These are phyloP conservation scores for Litsea cubeba DNA, from an alignment of 164 flowering plant genomes.

Conservation along the genomic window DNA sequence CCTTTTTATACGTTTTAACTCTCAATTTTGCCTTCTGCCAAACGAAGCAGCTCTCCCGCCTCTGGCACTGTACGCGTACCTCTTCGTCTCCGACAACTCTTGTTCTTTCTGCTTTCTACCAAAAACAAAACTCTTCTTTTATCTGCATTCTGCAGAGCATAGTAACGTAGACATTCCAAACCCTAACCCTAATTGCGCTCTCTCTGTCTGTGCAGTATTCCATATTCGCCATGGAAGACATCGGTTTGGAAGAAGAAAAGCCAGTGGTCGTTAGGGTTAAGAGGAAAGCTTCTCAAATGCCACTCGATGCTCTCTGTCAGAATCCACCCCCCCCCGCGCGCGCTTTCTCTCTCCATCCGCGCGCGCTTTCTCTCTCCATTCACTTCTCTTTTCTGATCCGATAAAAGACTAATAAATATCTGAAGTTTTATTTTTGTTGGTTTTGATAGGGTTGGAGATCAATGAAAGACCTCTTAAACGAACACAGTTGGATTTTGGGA, in stretches of 20 bases:
- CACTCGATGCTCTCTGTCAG: slow-evolving; percentile 68
- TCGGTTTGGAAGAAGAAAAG: slow-evolving; percentile 16
- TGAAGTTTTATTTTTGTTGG: background rate
- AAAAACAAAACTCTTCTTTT: too few species aligned
- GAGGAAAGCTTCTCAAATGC: slow-evolving; percentile 53
- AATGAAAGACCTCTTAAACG: slow-evolving; percentile 79
- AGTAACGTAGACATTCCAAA: too few species aligned
- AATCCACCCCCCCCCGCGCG: background rate
- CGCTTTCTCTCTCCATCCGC: background rate
- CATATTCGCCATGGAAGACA: too few species aligned
- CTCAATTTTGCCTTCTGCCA: too few species aligned
- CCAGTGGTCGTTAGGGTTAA: slow-evolving; percentile 79
- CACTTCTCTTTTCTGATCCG: background rate
- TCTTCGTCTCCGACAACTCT: too few species aligned
- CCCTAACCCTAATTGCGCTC: too few species aligned
- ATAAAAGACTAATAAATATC: background rate
- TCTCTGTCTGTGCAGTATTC: too few species aligned
- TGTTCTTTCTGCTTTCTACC: too few species aligned
- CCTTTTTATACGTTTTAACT: too few species aligned
- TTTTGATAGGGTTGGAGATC: slow-evolving; percentile 72
- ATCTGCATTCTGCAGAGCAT: too few species aligned
- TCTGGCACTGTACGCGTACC: too few species aligned
- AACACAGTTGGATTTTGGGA: slow-evolving; percentile 54
- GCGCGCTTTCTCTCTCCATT: background rate
- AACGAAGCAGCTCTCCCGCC: too few species aligned